phyloP scores from a whole-genome alignment of 1,284 basidiomycete species.

The Puccinia hordei region DNA sequence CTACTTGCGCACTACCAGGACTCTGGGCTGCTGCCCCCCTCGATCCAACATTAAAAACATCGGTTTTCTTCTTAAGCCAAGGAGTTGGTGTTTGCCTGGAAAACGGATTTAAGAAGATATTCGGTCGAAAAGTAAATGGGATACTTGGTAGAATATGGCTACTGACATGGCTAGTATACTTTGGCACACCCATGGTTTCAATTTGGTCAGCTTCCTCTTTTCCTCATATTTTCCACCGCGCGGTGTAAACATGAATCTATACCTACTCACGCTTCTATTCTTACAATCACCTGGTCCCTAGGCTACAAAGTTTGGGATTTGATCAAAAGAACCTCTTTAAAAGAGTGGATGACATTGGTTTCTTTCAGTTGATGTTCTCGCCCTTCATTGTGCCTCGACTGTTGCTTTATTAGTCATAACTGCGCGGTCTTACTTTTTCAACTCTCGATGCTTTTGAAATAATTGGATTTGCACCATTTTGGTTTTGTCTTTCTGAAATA shows the following conservation, averaged over 20 bases:
- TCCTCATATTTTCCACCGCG: no score
- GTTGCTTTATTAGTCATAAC: not conserved
- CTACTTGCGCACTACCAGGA: not conserved
- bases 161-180: constrained; percentile 14
- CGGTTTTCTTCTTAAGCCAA: constrained; percentile 53
- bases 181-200: not conserved
- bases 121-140: constrained; percentile 46
- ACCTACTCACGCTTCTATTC: not conserved
- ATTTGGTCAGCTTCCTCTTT: not conserved
- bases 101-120: constrained; percentile 39
- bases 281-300: not conserved
- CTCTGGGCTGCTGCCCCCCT: not conserved
- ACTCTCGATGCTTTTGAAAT: not conserved
- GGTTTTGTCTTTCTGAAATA: not conserved
- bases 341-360: not conserved
- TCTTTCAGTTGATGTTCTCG: not conserved
- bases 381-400: not conserved
- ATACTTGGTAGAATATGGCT: constrained; percentile 52
- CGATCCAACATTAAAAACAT: constrained; percentile 21
- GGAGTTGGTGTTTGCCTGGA: constrained; percentile 53
- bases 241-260: not conserved
- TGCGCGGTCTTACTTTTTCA: not conserved
- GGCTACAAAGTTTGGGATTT: not conserved
- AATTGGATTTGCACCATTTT: not conserved
- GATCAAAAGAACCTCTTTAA: not conserved